Base-by-base conservation (phyloP, 1,284 basidiomycete species). In the Hemileccinum hortonii region DNA sequence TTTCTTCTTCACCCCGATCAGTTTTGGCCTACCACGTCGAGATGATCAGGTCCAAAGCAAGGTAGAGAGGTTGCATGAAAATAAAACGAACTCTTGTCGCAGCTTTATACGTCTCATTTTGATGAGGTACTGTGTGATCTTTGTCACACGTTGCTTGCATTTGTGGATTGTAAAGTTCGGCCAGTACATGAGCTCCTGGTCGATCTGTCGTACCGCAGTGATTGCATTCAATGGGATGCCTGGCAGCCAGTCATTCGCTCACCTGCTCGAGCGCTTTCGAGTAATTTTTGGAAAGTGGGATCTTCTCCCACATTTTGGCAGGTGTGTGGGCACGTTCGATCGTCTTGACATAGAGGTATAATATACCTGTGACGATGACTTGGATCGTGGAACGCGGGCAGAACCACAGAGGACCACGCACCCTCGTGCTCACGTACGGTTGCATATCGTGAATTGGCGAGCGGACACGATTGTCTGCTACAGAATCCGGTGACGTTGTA, bases 401-500 rank as follows among this genome's bases (percentile, higher is more conserved):
- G 29, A 18, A 38, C 6, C 32, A 45, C 16, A 45, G n/a, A 24
- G n/a, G 6, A 46, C 19, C 6, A 69, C 81, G 57, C 58, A 89
- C 94, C 94, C 73, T 98, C 93, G 58, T 92, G 86, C 73, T 99
- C 97, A 52, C 96, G 79, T 2, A 99, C 94, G 16, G 97, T 99
- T 7, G 97, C 96, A 73, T 99, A 99, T 58, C 92, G 79, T 24
- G 94, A 94, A 71, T 99, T 99, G 18, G 97, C 97, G 12, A 99
- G 76, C 0, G 97, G 97, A 75, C 97, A 99, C 51, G 94, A 95
- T 66, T 97, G 94, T 53, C 95, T 80, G 66, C 87, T 94, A 74
- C 97, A 99, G 61, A 98, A 81, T n/a, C 97, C 97, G 1, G 95
- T 97, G 33, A 98, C 86, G 73, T 99, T 99, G 79, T 97, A 98